phyloP scores from a whole-genome alignment of 345 rosid genomes.

The Excoecaria cochinchinensis region DNA sequence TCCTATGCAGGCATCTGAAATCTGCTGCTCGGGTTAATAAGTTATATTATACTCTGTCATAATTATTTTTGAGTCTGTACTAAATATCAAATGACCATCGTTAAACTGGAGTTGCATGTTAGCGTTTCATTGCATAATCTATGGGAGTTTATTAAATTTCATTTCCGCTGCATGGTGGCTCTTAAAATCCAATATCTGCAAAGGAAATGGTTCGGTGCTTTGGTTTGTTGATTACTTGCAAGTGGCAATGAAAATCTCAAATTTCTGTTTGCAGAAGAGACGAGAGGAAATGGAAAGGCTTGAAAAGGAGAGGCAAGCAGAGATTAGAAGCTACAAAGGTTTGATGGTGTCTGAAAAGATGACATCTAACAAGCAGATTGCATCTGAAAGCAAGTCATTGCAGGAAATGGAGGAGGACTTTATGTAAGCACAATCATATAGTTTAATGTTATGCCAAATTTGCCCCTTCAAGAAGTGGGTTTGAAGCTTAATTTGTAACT shows the following conservation, averaged over 20 bases:
- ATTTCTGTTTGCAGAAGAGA: constrained; percentile 60
- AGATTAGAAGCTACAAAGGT: constrained; percentile 93
- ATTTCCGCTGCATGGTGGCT: not conserved
- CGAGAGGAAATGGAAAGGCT: constrained; percentile 85
- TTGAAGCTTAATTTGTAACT: not conserved
- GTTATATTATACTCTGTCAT: not conserved
- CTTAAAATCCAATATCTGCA: no score
- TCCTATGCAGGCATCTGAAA: not conserved
- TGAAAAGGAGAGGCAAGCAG: constrained; percentile 90
- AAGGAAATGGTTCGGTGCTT: not conserved
- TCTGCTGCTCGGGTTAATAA: not conserved
- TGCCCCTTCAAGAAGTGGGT: no score
- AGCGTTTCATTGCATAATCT: no score
- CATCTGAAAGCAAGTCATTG: constrained; percentile 72
- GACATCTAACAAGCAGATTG: constrained; percentile 94
- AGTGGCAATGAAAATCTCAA: not conserved
- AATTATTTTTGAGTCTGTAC: not conserved
- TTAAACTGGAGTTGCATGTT: not conserved
- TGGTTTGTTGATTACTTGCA: not conserved
- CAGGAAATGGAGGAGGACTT: constrained; percentile 98
- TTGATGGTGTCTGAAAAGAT: constrained; percentile 93
- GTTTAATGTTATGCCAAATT: no score
- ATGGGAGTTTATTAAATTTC: not conserved
- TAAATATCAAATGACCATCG: not conserved
- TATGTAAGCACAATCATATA: constrained; percentile 48